Conservation (phyloP, 345 rosid genomes). For the Acer saccharum region DNA sequence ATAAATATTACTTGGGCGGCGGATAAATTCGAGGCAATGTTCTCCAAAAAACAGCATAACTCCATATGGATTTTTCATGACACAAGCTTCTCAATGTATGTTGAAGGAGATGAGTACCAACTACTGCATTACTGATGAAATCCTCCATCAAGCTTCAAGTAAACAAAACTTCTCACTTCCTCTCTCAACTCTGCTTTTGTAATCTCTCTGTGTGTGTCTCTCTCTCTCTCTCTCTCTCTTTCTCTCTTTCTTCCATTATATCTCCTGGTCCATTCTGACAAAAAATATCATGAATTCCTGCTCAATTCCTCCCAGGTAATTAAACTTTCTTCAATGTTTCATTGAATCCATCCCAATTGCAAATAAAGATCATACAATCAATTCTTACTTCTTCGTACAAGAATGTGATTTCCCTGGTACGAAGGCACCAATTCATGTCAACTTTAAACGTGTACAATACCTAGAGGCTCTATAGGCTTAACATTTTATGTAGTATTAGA, state of each 20-base stretch:
- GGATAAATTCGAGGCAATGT: conserved; percentile 12
- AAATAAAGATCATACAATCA: background rate
- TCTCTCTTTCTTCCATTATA: background rate
- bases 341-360: background rate
- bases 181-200: background rate
- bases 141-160: conserved; percentile 1
- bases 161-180: background rate
- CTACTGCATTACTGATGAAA: background rate
- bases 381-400: background rate
- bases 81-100: conserved; percentile 22
- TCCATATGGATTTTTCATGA: conserved; percentile 3
- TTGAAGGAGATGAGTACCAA: conserved; percentile 11
- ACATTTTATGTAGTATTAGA: background rate
- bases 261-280: background rate
- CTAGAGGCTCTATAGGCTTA: background rate
- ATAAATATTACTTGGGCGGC: background rate
- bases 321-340: background rate
- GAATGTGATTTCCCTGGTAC: background rate
- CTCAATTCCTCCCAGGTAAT: background rate
- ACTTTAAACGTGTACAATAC: background rate
- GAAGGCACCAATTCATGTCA: background rate
- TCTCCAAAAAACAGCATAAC: conserved; percentile 21
- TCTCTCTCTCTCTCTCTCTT: background rate
- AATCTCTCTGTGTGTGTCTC: background rate
- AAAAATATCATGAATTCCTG: background rate